phyloP scores from a whole-genome alignment of 2,329 filamentous ascomycete genomes.

The Coleophoma cylindrospora region DNA sequence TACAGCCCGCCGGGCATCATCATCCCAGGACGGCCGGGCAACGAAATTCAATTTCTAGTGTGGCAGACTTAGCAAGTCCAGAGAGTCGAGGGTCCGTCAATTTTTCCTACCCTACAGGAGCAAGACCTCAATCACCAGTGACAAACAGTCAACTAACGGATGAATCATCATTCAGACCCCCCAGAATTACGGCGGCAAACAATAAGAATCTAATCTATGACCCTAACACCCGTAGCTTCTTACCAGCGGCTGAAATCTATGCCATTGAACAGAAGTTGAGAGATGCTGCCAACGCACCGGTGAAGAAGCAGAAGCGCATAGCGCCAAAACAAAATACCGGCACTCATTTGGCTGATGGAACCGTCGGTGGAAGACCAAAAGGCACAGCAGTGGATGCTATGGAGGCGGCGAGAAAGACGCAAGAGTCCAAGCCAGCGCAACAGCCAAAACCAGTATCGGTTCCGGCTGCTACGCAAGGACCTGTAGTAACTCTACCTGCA shows the following conservation, averaged over 20 bases:
- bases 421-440: not conserved
- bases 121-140: slow-evolving; percentile 22
- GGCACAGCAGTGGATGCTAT: slow-evolving; percentile 39
- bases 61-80: slow-evolving; percentile 32
- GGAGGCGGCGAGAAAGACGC: slow-evolving; percentile 11
- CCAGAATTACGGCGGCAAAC: slow-evolving; percentile 20
- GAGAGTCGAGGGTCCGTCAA: slow-evolving; percentile 40
- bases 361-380: slow-evolving; percentile 44
- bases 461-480: slow-evolving; percentile 1
- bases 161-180: slow-evolving; percentile 19
- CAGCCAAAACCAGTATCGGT: not conserved
- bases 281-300: slow-evolving; percentile 33
- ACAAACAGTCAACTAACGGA: slow-evolving; percentile 25
- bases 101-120: slow-evolving; percentile 45
- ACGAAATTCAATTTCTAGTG: slow-evolving; percentile 24
- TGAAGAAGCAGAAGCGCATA: slow-evolving; percentile 31
- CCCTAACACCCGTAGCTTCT: slow-evolving; percentile 60
- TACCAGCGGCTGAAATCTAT: slow-evolving; percentile 40
- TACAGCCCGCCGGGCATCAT: slow-evolving; percentile 15
- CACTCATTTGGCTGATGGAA: slow-evolving; percentile 40
- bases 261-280: slow-evolving; percentile 36
- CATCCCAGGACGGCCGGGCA: slow-evolving; percentile 16
- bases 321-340: slow-evolving; percentile 29
- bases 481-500: not conserved
- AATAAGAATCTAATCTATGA: slow-evolving; percentile 54